phyloP scores from a whole-genome alignment of 305 asterid species.

The Lippia alba region DNA sequence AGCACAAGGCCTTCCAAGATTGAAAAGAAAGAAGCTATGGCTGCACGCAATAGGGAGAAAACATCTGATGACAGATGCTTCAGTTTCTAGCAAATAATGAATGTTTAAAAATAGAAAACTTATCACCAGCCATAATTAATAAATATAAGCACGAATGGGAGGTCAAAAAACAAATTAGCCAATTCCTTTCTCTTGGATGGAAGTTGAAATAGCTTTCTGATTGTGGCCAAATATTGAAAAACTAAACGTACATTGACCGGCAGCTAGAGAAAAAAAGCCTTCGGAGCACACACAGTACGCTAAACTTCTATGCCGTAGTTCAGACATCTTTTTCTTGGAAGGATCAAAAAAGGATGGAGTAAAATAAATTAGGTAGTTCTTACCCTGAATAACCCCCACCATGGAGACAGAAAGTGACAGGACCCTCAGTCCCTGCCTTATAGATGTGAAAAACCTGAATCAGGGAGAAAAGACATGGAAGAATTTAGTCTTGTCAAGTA shows the following conservation, averaged over 20 bases:
- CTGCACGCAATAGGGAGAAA: background rate
- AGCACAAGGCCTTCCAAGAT: slow-evolving; percentile 1
- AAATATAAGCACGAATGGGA: background rate
- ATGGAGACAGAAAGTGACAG: slow-evolving; percentile 88
- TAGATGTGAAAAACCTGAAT: slow-evolving; percentile 89
- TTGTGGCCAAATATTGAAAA: background rate
- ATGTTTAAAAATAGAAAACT: background rate
- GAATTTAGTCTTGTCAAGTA: slow-evolving; percentile 30
- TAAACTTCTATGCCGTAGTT: slow-evolving; percentile 8
- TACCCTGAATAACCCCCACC: slow-evolving; percentile 99
- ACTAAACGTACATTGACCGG: slow-evolving; percentile 17
- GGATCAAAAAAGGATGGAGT: slow-evolving; percentile 1
- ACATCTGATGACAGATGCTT: slow-evolving; percentile 14
- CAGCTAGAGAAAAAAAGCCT: background rate
- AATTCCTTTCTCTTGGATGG: background rate
- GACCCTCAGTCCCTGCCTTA: slow-evolving; percentile 86
- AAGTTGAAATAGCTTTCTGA: background rate
- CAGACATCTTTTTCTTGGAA: slow-evolving; percentile 9
- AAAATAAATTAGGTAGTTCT: slow-evolving; percentile 19
- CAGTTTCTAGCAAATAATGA: slow-evolving; percentile 16
- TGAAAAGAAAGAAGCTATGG: slow-evolving; percentile 20
- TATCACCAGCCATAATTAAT: background rate
- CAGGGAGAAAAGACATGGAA: slow-evolving; percentile 33
- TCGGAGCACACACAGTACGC: background rate
- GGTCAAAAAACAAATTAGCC: background rate